Conservation (phyloP, 768 basidiomycete genomes). For the Dacryopinax spathularia region DNA sequence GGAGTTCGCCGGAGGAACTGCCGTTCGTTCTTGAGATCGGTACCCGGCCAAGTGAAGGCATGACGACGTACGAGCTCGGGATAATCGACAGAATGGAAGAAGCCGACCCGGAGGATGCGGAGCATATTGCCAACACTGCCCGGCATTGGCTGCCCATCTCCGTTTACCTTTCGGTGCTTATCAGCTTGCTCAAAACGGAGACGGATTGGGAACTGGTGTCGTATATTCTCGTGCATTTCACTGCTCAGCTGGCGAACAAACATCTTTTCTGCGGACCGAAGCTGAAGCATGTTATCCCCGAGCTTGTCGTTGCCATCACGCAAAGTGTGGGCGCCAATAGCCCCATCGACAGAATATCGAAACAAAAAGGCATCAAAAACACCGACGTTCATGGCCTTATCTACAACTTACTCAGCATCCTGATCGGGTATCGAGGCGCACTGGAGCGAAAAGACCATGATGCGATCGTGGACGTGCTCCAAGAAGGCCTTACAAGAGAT, state of each 20-base stretch:
- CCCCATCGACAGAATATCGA: background rate
- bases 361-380: conserved; percentile 30
- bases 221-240: conserved; percentile 81
- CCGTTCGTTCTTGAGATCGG: conserved; percentile 50
- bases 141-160: conserved; percentile 52
- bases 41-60: conserved; percentile 40
- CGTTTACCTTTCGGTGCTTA: conserved; percentile 48
- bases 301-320: conserved; percentile 48
- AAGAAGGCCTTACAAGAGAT: conserved; percentile 34
- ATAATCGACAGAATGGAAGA: conserved; percentile 13
- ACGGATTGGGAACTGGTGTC: conserved; percentile 86
- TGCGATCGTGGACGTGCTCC: conserved; percentile 28
- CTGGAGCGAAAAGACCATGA: conserved; percentile 40
- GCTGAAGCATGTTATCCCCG: conserved; percentile 46
- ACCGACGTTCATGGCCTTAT: conserved; percentile 79
- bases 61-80: conserved; percentile 27
- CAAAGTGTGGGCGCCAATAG: background rate
- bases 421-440: conserved; percentile 72
- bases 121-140: conserved; percentile 9
- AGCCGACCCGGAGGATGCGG: conserved; percentile 8
- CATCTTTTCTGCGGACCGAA: conserved; percentile 89
- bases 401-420: conserved; percentile 72
- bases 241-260: conserved; percentile 84
- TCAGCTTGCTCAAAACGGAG: conserved; percentile 55
- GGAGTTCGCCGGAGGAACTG: conserved; percentile 53